Conservation (phyloP, 495 filamentous ascomycete species). For the Aspergillus funiculosus region DNA sequence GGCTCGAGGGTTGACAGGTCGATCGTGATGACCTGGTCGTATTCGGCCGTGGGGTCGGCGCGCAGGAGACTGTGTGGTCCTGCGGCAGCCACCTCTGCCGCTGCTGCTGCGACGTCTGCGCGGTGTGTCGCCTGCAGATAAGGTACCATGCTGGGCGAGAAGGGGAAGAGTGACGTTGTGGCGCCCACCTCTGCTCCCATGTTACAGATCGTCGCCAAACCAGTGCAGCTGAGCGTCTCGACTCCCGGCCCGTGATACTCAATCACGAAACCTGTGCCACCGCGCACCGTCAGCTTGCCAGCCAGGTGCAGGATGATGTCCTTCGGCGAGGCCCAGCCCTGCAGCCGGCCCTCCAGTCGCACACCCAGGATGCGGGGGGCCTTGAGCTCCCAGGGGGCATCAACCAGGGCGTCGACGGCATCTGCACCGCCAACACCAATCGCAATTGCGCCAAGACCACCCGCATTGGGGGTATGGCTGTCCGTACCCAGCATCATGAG, state of each 20-base stretch:
- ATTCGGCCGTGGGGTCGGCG: slow-evolving; percentile 85
- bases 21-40: slow-evolving; percentile 94
- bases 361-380: slow-evolving; percentile 97
- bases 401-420: slow-evolving; percentile 98
- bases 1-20: slow-evolving; percentile 93
- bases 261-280: slow-evolving; percentile 93
- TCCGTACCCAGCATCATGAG: slow-evolving; percentile 99
- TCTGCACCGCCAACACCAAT: slow-evolving; percentile 99
- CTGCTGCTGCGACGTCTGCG: slow-evolving; percentile 64
- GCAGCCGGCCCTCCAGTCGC: slow-evolving; percentile 81
- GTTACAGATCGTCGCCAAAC: slow-evolving; percentile 68
- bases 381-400: slow-evolving; percentile 97
- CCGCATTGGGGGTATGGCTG: slow-evolving; percentile 94
- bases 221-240: slow-evolving; percentile 59
- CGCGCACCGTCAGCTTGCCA: slow-evolving; percentile 95
- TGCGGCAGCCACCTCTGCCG: slow-evolving; percentile 39
- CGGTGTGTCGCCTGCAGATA: slow-evolving; percentile 88
- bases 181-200: slow-evolving; percentile 94
- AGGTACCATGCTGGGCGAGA: slow-evolving; percentile 96
- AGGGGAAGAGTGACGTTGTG: slow-evolving; percentile 97
- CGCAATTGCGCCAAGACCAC: slow-evolving; percentile 86
- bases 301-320: slow-evolving; percentile 98
- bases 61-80: slow-evolving; percentile 38
- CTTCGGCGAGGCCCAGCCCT: slow-evolving; percentile 93
- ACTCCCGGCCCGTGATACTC: slow-evolving; percentile 92